Percentiles rank a stretch among this genome's conserved stretches.
phyloP scores from a whole-genome alignment of 225 moss, liverwort and hornwort genomes.

The Anthoceros angustus region DNA sequence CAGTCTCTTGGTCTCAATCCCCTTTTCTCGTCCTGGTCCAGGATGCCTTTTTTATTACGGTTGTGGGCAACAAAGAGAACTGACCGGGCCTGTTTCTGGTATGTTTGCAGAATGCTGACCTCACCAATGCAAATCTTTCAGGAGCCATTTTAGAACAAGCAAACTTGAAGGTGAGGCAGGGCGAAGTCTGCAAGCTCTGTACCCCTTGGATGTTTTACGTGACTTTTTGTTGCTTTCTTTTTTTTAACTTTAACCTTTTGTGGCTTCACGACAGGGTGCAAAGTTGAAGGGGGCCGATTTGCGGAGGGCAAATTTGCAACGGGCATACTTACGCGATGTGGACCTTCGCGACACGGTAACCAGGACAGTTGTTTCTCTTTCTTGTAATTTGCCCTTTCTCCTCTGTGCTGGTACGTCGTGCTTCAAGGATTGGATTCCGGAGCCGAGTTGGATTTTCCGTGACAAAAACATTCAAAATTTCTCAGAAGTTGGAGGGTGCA shows the following conservation, averaged over 20 bases:
- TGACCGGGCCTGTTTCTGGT: not conserved
- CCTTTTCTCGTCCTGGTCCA: not conserved
- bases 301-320: conserved; percentile 72
- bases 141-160: conserved; percentile 72
- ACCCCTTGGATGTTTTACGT: not conserved
- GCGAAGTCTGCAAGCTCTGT: not conserved
- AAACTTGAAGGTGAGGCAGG: conserved; percentile 44
- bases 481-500: conserved; percentile 66
- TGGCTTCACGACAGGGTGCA: conserved; percentile 35
- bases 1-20: not conserved
- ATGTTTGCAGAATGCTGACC: conserved; percentile 44
- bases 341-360: conserved; percentile 59
- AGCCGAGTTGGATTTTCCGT: not conserved
- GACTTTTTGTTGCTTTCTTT: not conserved
- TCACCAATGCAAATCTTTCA: conserved; percentile 74
- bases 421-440: not conserved
- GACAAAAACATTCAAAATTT: not conserved
- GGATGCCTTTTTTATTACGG: not conserved
- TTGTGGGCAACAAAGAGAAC: not conserved
- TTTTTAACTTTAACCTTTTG: not conserved
- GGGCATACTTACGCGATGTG: conserved; percentile 71
- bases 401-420: not conserved
- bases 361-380: not conserved
- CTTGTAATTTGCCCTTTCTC: not conserved
- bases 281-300: conserved; percentile 80